Evolutionary conservation across 2,329 filamentous ascomycete species (phyloP).

Genomic region (Botryotinia convoluta): DNA sequence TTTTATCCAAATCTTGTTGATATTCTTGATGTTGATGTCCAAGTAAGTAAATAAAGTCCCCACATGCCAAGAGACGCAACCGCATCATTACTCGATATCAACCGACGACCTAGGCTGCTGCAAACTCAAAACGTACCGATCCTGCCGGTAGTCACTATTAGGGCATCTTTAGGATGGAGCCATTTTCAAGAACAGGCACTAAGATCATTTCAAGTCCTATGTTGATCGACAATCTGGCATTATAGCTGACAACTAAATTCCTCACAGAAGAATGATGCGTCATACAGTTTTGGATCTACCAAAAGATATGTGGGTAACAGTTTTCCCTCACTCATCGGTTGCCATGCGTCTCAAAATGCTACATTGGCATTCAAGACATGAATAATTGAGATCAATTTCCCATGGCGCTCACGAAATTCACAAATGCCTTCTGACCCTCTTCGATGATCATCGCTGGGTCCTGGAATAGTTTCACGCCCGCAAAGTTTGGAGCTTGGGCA

Average conservation of each 20-base stretch:
- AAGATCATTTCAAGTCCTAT: not conserved
- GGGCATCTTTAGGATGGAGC: not conserved
- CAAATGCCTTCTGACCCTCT: constrained; percentile 26
- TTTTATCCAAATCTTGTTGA: not conserved
- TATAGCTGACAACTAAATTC: not conserved
- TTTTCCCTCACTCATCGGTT: no score
- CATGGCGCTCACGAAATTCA: constrained; percentile 21
- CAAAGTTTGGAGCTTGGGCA: constrained; percentile 23
- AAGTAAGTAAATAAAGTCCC: not conserved
- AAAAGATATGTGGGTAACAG: not conserved
- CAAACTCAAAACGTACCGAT: constrained; percentile 5
- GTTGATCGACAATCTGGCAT: not conserved
- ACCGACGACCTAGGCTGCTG: not conserved
- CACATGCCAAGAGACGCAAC: not conserved
- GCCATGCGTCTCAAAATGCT: not conserved
- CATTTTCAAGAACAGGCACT: not conserved
- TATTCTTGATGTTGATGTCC: not conserved
- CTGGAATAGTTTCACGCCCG: constrained; percentile 20
- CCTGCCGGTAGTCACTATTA: not conserved
- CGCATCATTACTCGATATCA: not conserved
- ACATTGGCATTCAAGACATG: not conserved
- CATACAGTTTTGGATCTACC: constrained; percentile 9
- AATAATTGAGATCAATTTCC: not conserved
- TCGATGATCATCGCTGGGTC: constrained; percentile 33
- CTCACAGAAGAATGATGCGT: not conserved